A percentile compares a stretch with the other conserved stretches of the same genome.
These are phyloP conservation scores for Eucalyptus erythrocorys DNA, from an alignment of 345 rosid species.

Conservation along the genomic window DNA sequence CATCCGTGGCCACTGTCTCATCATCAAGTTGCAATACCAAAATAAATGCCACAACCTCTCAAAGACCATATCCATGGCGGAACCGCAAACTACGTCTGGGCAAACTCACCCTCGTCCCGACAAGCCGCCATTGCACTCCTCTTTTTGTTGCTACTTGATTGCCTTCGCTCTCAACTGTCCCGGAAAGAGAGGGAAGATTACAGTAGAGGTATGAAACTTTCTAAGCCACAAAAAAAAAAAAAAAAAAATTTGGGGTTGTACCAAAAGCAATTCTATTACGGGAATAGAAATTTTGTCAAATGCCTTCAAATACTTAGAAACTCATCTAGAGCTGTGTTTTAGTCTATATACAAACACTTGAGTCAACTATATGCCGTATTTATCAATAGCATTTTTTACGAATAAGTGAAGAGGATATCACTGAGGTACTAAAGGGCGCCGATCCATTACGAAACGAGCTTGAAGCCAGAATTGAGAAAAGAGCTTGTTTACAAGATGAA, in stretches of 20 bases:
- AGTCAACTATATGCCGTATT: neutral
- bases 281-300: too few relatives aligned
- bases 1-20: neutral
- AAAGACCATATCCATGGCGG: neutral
- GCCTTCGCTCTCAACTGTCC: neutral
- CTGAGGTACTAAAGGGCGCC: too few relatives aligned
- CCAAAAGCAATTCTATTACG: too few relatives aligned
- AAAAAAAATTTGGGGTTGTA: too few relatives aligned
- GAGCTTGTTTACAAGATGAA: neutral
- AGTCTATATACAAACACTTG: neutral
- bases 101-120: neutral
- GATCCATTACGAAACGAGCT: too few relatives aligned
- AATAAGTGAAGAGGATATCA: too few relatives aligned
- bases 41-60: neutral
- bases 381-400: too few relatives aligned
- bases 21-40: neutral
- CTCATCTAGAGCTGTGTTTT: rapidly evolving
- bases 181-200: neutral
- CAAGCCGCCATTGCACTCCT: neutral
- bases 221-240: too few relatives aligned
- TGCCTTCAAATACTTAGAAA: rapidly evolving
- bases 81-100: neutral
- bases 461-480: too few relatives aligned
- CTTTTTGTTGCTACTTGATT: neutral
- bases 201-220: neutral